Base-by-base conservation (phyloP, 163 green algal species). In the Prototheca wickerhamii region DNA sequence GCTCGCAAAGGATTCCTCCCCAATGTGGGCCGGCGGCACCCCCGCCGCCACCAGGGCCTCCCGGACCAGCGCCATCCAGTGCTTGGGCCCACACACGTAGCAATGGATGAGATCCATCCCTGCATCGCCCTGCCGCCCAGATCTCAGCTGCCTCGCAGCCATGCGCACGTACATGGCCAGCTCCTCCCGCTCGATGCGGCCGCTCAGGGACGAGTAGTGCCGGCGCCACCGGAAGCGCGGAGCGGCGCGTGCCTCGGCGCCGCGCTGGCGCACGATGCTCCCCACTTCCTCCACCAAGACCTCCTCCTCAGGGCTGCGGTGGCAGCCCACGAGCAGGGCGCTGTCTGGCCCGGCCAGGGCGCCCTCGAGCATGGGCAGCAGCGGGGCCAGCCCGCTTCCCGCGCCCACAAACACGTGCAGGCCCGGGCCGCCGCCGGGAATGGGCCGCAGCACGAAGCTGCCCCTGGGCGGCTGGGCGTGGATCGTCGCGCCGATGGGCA, bases 361-460 rank as follows among this genome's bases (percentile, higher is more conserved):
- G 51, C 51, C 25, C 8, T 58, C 51, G n/a, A 58, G 28, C 25
- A 58, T 58, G 51, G 51, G 51, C 51, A 58, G 8, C 51, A 58
- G 51, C 8, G 51, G 51, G 51, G 18, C 51, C 10, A 58, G 7
- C 8, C 51, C 51, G 51, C 51, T 58, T 17, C 51, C 51, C 4
- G 51, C 51, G 10, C 26, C 51, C 51, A 58, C 17, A 21, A 34
- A 34, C 4, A 58, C 1, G 28, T 58, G 51, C 28, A 58, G 37
- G 37, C 12, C 10, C 10, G 37, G 37, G 37, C 8, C 37, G 37
- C 10, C n/a, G n/a, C n/a, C n/a, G n/a, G 46, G 15, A 25, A 18
- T 18, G 6, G 5, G 12, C 46, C 46, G n/a, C 20, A 54, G 46
- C 6, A 54, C 12, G 26, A 54, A 54, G 18, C 6, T 25, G 46